These are phyloP conservation scores for Plasmodium falciparum DNA, from an alignment of 169 alveolate species.

Conservation along the genomic window DNA sequence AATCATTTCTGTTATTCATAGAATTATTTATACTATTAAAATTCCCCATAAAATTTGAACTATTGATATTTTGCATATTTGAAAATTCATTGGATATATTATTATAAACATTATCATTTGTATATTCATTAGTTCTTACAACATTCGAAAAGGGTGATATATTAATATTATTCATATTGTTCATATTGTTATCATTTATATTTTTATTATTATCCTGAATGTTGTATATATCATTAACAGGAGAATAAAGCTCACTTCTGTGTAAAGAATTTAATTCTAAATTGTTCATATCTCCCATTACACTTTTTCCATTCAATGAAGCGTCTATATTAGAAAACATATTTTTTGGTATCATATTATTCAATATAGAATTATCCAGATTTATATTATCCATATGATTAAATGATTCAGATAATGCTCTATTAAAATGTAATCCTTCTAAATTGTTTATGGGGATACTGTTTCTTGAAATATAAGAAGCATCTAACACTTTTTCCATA, in stretches of 20 bases:
- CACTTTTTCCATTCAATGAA: constrained; percentile 42
- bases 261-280: constrained; percentile 49
- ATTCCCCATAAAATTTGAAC: constrained; percentile 29
- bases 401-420: constrained; percentile 51
- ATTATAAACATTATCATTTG: constrained; percentile 6
- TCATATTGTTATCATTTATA: constrained; percentile 1
- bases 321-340: constrained; percentile 53
- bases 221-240: constrained; percentile 18
- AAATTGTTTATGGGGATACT: constrained; percentile 59
- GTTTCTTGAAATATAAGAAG: constrained; percentile 60
- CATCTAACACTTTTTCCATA: constrained; percentile 62
- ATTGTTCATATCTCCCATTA: constrained; percentile 40
- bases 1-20: constrained; percentile 43
- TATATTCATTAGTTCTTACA: neutral
- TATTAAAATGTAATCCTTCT: constrained; percentile 37
- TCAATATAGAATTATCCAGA: constrained; percentile 50
- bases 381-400: constrained; percentile 68
- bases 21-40: constrained; percentile 28
- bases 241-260: constrained; percentile 12
- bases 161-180: constrained; percentile 21
- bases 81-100: neutral
- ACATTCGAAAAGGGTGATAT: neutral
- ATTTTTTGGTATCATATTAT: constrained; percentile 74
- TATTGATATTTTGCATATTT: neutral
- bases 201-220: constrained; percentile 7